Conservation (phyloP, 2,329 filamentous ascomycete genomes). For the Dothistroma septosporum region DNA sequence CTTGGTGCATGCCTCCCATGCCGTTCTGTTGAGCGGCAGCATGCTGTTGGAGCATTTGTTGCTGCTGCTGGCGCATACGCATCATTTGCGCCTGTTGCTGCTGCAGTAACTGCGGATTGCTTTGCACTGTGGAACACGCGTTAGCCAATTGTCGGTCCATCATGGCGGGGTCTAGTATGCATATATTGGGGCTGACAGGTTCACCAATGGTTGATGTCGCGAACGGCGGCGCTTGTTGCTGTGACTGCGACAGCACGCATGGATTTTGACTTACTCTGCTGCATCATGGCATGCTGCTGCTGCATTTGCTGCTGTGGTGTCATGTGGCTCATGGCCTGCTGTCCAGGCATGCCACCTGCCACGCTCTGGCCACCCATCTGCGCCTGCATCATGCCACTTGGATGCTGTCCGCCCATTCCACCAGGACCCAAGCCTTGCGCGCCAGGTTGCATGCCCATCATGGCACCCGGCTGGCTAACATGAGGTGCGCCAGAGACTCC, state of each 20-base stretch:
- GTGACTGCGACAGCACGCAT: background rate
- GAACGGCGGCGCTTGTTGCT: background rate
- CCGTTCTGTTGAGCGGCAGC: conserved; percentile 32
- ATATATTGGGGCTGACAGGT: background rate
- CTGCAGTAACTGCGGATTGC: background rate
- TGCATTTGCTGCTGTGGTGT: conserved; percentile 57
- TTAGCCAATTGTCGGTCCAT: background rate
- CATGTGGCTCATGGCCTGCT: conserved; percentile 68
- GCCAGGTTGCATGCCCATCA: conserved; percentile 76
- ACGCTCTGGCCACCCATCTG: conserved; percentile 41
- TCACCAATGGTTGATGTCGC: background rate
- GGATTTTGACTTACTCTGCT: conserved; percentile 34
- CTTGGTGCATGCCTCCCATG: conserved; percentile 22
- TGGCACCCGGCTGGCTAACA: conserved; percentile 64
- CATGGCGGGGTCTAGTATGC: background rate
- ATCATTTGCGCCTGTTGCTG: conserved; percentile 34
- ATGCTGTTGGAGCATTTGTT: conserved; percentile 40
- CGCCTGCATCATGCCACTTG: conserved; percentile 34
- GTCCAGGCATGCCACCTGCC: conserved; percentile 51
- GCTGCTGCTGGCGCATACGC: conserved; percentile 48
- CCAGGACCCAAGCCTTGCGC: conserved; percentile 50
- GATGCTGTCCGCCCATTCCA: conserved; percentile 31
- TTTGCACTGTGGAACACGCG: background rate
- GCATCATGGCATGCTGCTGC: conserved; percentile 23
- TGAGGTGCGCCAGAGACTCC: conserved; percentile 68